Percentiles rank a stretch among this genome's conserved stretches.
phyloP scores from a whole-genome alignment of 805 yeast species.

The Candida ficus region DNA sequence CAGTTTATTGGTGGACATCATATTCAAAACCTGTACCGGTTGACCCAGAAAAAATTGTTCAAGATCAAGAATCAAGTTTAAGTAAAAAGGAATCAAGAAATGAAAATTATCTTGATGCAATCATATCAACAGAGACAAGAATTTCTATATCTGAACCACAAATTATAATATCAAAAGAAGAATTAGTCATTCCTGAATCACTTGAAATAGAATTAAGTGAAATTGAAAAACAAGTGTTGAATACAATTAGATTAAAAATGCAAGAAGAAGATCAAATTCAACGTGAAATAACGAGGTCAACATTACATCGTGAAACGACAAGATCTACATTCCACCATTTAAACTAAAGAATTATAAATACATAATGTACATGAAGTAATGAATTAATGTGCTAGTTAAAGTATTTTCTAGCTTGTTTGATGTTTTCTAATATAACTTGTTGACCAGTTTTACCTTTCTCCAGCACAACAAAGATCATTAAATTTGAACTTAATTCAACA shows the following conservation, averaged over 20 bases:
- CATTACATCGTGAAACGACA: no score
- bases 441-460: constrained; percentile 32
- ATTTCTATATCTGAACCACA: no score
- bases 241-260: constrained; percentile 4
- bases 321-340: no score
- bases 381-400: not conserved
- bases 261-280: constrained; percentile 1
- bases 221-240: constrained; percentile 2
- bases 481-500: constrained; percentile 52
- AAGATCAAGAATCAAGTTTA: not conserved
- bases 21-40: constrained; percentile 7
- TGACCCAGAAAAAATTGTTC: not conserved
- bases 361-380: not conserved
- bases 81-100: not conserved
- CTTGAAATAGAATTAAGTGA: constrained; percentile 3
- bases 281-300: not conserved
- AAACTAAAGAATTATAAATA: not conserved
- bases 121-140: not conserved
- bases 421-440: constrained; percentile 47
- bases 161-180: constrained; percentile 1
- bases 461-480: constrained; percentile 57
- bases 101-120: not conserved
- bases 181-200: constrained; percentile 1
- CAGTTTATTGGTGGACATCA: constrained; percentile 53
- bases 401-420: constrained; percentile 49